Evolutionary conservation across 352 stramenopile genomes (phyloP), one percentile per base, ranked within the genome.

Genomic region (Thalassiosira allenii): DNA sequence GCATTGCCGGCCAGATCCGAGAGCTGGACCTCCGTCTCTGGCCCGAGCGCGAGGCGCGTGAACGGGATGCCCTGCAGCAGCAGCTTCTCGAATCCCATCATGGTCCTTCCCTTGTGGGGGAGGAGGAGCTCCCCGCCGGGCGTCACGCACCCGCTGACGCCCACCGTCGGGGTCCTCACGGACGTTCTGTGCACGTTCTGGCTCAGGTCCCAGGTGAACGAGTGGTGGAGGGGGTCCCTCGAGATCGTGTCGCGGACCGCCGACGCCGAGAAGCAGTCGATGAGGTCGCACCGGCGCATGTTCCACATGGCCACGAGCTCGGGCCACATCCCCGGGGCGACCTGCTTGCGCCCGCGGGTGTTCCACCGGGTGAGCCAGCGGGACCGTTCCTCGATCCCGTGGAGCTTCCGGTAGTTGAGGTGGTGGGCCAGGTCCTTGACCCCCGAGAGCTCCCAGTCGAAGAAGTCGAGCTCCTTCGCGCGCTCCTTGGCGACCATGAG

Each of bases 1-100:
- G 91, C 91, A 75, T 95, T 95, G 4, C 91, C 91, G 2, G 91
- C 89, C 23, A 95, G 61, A 79, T 93, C 87, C 17, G 71, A 80
- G 23, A 95, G 57, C 49, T 95, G 83, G 6, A 93, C 89, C 69
- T 95, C 91, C 1, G 83, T 87, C 86, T 94, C 89, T 41, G 84
- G 80, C 8, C 81, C 87, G 3, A 94, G 64, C 27, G 75, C 41
- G 11, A 95, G 72, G 12, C 88, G 74, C 29, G 86, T 89, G 53
- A 91, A 93, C 5, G 91, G 91, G 64, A 95, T 94, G 43, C 91
- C 91, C 69, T 95, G 90, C 4, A 91, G 44, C 22, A 91, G 52
- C 17, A 91, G 74, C 59, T 91, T 91, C 62, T 91, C 86, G 59
- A 71, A 86, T 3, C 86, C 80, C 75, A 83, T 84, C 65, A 81